Evolutionary conservation across 305 asterid genomes (phyloP), one percentile per base, ranked within the genome.

Genomic region (Coffea humblotiana): DNA sequence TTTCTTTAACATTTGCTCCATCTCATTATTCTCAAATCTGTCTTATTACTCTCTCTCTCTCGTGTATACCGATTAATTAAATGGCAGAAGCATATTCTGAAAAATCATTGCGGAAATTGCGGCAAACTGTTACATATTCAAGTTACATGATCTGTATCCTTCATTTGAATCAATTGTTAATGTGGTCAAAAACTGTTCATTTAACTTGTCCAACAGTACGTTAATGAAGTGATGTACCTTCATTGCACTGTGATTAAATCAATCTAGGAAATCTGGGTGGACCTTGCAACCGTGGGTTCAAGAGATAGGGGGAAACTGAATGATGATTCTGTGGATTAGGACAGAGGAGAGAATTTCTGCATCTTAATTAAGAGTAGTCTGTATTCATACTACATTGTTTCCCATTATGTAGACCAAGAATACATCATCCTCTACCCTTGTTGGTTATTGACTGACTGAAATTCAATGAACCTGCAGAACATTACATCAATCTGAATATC

Each of bases 391-490:
- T 66, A 14, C 68, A 47, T 23, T 77, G 74, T 58, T 77, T 77
- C 43, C 74, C 37, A 32, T 58, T 35, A 13, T 29, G 21, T 27
- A 37, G 58, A 73, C 73, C 78, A 21, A 21, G 52, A 29, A 40
- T 2, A 35, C 29, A 77, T 15, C 72, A 56, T 63, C 68, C 23
- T 72, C 63, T 12, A n/a, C 45, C 63, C 61, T 47, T 65, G 71
- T 61, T 75, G 54, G 60, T 63, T 65, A 56, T 27, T 52, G 74
- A 37, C 79, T 40, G 67, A 48, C 35, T 19, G 29, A 12, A 75
- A 70, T 67, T 77, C 79, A 78, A 32, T 82, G 85, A 77, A 77
- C 81, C 79, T 70, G 15, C 77, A 58, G 79, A 45, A 66, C 78
- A 45, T 66, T 63, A 78, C 54, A 78, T 74, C 66, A 79, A 67